Evolutionary conservation across 768 basidiomycete genomes (phyloP).

Genomic region (Naganishia vaughanmartiniae): DNA sequence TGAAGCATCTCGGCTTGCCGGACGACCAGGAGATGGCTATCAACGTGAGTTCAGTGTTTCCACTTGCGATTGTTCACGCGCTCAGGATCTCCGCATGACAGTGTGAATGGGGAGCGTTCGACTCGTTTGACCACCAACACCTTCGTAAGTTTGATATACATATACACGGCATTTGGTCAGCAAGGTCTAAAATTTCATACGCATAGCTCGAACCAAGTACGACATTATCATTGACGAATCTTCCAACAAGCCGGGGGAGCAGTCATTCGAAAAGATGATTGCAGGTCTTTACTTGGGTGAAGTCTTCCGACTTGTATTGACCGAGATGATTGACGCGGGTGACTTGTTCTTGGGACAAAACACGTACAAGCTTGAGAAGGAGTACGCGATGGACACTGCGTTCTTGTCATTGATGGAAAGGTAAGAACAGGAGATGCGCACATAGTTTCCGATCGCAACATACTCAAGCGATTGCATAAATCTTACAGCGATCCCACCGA

Average conservation of each 20-base stretch:
- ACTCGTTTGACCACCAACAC: conserved; percentile 90
- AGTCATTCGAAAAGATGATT: conserved; percentile 78
- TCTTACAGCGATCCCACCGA: conserved; percentile 80
- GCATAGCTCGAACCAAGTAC: conserved; percentile 76
- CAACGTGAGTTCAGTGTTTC: conserved; percentile 71
- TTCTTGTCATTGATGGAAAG: conserved; percentile 96
- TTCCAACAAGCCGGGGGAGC: conserved; percentile 95
- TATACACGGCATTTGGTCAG: conserved; percentile 58
- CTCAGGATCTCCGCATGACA: conserved; percentile 6
- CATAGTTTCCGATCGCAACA: neutral
- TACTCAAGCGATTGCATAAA: neutral
- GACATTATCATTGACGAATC: conserved; percentile 86
- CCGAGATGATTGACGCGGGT: conserved; percentile 93
- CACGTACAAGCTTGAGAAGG: conserved; percentile 94
- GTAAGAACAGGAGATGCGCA: conserved; percentile 52
- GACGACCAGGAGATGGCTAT: conserved; percentile 76
- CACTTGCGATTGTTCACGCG: neutral
- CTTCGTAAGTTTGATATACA: conserved; percentile 62
- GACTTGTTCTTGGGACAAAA: conserved; percentile 97
- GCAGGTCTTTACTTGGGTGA: conserved; percentile 95
- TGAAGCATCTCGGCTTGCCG: conserved; percentile 66
- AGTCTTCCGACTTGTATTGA: conserved; percentile 88
- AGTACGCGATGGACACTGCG: conserved; percentile 91
- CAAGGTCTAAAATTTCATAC: neutral
- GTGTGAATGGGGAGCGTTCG: conserved; percentile 81